These are phyloP conservation scores for Stephania japonica DNA, from an alignment of 164 flowering plant species.

Conservation along the genomic window DNA sequence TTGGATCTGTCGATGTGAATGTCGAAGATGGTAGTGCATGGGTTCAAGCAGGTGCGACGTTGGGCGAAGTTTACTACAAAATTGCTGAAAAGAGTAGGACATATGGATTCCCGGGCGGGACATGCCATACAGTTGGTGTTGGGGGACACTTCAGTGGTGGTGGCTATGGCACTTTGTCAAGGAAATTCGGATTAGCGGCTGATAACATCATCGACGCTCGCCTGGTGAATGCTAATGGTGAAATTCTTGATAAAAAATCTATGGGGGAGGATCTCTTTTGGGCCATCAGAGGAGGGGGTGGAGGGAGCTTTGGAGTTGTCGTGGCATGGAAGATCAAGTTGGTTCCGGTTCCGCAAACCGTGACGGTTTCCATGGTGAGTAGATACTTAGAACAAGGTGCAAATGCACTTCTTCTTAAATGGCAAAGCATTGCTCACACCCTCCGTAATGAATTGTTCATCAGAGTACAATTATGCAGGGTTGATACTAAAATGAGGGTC, in stretches of 20 bases:
- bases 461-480: too few relatives aligned
- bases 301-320: slow-evolving; percentile 24
- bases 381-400: slow-evolving; percentile 29
- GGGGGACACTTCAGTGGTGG: slow-evolving; percentile 25
- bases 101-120: slow-evolving; percentile 40
- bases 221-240: slow-evolving; percentile 33
- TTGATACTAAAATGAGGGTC: background rate
- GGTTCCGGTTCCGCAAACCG: slow-evolving; percentile 26
- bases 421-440: slow-evolving; percentile 30
- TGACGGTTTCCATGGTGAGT: slow-evolving; percentile 28
- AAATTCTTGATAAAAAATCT: slow-evolving; percentile 22
- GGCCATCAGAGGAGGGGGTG: background rate
- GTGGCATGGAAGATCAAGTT: slow-evolving; percentile 34
- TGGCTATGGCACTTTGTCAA: slow-evolving; percentile 31
- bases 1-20: slow-evolving; percentile 20
- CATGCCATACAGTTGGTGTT: slow-evolving; percentile 39
- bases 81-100: slow-evolving; percentile 29
- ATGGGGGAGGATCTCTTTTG: slow-evolving; percentile 2
- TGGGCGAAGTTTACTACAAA: slow-evolving; percentile 33
- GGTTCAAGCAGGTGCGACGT: slow-evolving; percentile 40
- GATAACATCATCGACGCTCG: slow-evolving; percentile 41
- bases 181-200: slow-evolving; percentile 38
- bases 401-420: slow-evolving; percentile 20
- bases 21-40: slow-evolving; percentile 26
- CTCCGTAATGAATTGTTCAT: slow-evolving; percentile 18